A percentile compares a stretch with the other conserved stretches of the same genome.
These are phyloP conservation scores for Corrigiola litoralis DNA, from an alignment of 179 eudicot genomes.

Conservation along the genomic window DNA sequence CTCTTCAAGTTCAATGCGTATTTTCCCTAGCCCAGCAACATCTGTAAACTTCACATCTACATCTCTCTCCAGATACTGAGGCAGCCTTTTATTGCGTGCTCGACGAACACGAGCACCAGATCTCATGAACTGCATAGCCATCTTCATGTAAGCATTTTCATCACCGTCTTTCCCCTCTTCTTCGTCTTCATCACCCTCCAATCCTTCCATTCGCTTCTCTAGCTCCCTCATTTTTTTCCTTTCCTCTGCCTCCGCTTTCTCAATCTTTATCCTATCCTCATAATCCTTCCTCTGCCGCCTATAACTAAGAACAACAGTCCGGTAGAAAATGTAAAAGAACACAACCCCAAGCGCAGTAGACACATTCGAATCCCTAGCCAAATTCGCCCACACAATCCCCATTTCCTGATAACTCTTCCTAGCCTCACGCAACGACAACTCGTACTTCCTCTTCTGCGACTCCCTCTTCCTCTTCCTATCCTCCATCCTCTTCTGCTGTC, in stretches of 20 bases:
- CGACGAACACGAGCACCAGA: slow-evolving; percentile 92
- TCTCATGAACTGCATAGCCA: slow-evolving; percentile 81
- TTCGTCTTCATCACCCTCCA: slow-evolving; percentile 51
- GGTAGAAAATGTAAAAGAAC: slow-evolving; percentile 63
- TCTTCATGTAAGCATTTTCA: slow-evolving; percentile 60
- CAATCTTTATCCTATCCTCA: slow-evolving; percentile 87
- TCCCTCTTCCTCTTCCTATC: slow-evolving; percentile 51
- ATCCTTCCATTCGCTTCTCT: slow-evolving; percentile 60
- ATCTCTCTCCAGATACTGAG: slow-evolving; percentile 77
- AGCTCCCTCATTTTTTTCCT: slow-evolving; percentile 76
- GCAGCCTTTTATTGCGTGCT: slow-evolving; percentile 47
- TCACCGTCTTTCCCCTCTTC: slow-evolving; percentile 63
- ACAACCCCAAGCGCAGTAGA: slow-evolving; percentile 57
- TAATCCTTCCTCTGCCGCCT: slow-evolving; percentile 78
- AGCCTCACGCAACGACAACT: slow-evolving; percentile 46
- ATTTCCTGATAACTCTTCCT: slow-evolving; percentile 27
- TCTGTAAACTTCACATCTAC: slow-evolving; percentile 92
- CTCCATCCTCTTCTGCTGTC: slow-evolving; percentile 52
- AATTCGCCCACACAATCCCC: slow-evolving; percentile 43
- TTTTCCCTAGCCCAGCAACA: slow-evolving; percentile 98
- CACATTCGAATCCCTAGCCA: slow-evolving; percentile 56
- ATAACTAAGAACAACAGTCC: slow-evolving; percentile 65
- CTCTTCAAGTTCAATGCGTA: slow-evolving; percentile 90
- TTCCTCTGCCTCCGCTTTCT: slow-evolving; percentile 91
- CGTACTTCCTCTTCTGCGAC: slow-evolving; percentile 39